Percentiles rank a stretch among this genome's conserved stretches.
These are phyloP conservation scores for Nothophoma quercina DNA, from an alignment of 2,329 filamentous ascomycete genomes.

Conservation along the genomic window DNA sequence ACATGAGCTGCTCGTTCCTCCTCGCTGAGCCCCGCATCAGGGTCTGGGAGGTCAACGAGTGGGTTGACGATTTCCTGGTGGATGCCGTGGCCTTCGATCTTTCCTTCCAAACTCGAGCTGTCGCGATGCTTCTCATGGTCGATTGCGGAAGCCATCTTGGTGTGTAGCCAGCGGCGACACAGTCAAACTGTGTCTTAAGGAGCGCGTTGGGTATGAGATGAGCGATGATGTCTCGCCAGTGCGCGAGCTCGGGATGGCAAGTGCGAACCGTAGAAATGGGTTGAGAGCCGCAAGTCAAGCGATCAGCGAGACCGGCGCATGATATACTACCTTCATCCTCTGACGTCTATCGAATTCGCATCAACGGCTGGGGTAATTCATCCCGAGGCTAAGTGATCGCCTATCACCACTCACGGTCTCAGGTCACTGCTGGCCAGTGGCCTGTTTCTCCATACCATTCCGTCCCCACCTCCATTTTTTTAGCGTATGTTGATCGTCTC, in stretches of 20 bases:
- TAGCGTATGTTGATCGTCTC: conserved; percentile 25
- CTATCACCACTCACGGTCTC: conserved; percentile 14
- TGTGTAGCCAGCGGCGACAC: background rate
- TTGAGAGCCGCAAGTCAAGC: conserved; percentile 14
- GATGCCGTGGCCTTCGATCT: conserved; percentile 22
- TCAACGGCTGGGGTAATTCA: conserved; percentile 6
- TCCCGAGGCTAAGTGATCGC: conserved; percentile 25
- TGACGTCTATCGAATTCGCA: conserved; percentile 10
- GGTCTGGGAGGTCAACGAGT: conserved; percentile 54
- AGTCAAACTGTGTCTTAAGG: background rate
- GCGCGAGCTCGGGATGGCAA: background rate
- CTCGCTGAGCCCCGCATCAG: conserved; percentile 69
- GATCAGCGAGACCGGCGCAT: conserved; percentile 9
- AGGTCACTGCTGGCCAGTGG: background rate
- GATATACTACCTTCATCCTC: conserved; percentile 7
- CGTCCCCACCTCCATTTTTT: conserved; percentile 22
- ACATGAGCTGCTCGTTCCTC: conserved; percentile 70
- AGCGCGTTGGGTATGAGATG: background rate
- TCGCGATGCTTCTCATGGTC: conserved; percentile 28
- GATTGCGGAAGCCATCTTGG: conserved; percentile 31
- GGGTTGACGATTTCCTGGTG: conserved; percentile 20
- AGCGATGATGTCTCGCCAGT: background rate
- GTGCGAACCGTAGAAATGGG: conserved; percentile 1
- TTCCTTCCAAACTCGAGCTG: conserved; percentile 32
- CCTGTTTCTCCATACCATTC: conserved; percentile 3